phyloP scores from a whole-genome alignment of 345 rosid genomes.

The Pistacia atlantica region DNA sequence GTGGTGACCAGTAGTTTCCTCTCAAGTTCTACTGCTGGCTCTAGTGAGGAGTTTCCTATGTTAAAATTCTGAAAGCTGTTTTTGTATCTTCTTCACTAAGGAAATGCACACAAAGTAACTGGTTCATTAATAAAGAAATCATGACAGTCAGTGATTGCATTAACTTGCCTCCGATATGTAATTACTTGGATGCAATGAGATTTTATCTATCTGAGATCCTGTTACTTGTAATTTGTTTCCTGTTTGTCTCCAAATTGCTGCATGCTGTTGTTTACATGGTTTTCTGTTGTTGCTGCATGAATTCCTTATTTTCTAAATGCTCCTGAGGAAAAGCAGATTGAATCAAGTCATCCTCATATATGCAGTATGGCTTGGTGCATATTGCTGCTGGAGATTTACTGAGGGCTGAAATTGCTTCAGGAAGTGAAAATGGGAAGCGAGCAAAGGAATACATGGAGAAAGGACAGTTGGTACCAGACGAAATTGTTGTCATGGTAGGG shows the following conservation, averaged over 20 bases:
- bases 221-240: not conserved
- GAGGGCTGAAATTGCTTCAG: constrained; percentile 76
- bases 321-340: constrained; percentile 22
- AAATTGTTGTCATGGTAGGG: constrained; percentile 73
- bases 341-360: constrained; percentile 37
- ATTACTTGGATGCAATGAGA: not conserved
- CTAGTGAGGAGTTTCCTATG: not conserved
- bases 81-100: not conserved
- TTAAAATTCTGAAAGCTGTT: not conserved
- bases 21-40: not conserved
- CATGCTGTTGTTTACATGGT: not conserved
- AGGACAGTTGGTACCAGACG: constrained; percentile 76
- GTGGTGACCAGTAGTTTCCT: not conserved
- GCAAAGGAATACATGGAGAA: constrained; percentile 90
- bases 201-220: not conserved
- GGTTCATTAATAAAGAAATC: not conserved
- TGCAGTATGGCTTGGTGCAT: constrained; percentile 94
- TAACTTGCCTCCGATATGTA: not conserved
- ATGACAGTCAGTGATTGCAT: not conserved
- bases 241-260: not conserved
- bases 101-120: not conserved
- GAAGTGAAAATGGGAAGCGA: constrained; percentile 79
- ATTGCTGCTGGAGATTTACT: constrained; percentile 91
- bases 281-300: constrained; percentile 10
- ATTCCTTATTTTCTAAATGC: constrained; percentile 12